Base-by-base conservation (phyloP, 257 asterid species). In the Gardenia jasminoides region DNA sequence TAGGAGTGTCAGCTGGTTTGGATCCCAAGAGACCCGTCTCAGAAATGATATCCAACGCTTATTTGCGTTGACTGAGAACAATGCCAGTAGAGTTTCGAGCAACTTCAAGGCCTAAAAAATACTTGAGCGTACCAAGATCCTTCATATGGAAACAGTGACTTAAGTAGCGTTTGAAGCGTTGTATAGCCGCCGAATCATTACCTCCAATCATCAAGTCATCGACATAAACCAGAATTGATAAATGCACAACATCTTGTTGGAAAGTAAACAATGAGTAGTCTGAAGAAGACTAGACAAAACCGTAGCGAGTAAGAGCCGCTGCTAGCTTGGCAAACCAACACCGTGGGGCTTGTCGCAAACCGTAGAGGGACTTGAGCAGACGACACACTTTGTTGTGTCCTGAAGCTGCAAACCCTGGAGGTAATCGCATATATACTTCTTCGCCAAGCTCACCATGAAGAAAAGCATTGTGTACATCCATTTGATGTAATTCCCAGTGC, bases 281-380 rank as follows among this genome's bases (percentile, higher is more conserved):
- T 7, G 28, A 20, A 0, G 31, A 22, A 19, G 67, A 62, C 11
- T 62, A 36, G 2, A 22, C 33, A 62, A 62, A 62, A 6, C 33
- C 67, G 30, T 62, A 62, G 7, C 36, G 28, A 22, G 15, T n/a
- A n/a, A 62, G 30, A 8, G 31, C 73, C 12, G 2, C n/a, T 0
- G 44, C 7, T 8, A 76, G 13, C 48, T 76, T 64, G 13, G 59
- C 39, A 65, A 62, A 62, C 80, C 80, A 76, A 6, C 50, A 20
- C 6, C 80, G 47, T 2, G 64, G 50, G 11, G 80, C 80, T 15
- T 76, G 64, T 5, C 44, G 41, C 13, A 76, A 28, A 0, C 64
- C 66, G 44, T 76, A 68, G 10, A 76, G 39, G 5, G 80, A 76
- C 15, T 26, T 47, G 52, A 15, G 43, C 10, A 77, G 24, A 10